Percentiles rank a stretch among this genome's conserved stretches.
These are phyloP conservation scores for Phytophthora brassicae DNA, from an alignment of 352 stramenopile species.

Conservation along the genomic window DNA sequence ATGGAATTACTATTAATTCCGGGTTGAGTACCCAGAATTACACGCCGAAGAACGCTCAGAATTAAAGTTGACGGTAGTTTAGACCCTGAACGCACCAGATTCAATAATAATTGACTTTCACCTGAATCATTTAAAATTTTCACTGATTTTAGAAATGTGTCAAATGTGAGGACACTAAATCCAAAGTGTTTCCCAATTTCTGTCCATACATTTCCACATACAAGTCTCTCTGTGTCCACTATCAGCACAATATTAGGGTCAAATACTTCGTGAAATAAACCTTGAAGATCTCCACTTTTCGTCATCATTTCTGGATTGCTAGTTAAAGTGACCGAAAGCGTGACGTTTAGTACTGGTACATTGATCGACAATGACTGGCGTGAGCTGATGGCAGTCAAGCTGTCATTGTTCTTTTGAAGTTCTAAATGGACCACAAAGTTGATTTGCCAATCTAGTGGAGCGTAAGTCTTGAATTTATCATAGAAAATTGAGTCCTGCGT, in stretches of 20 bases:
- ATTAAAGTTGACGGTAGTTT: conserved; percentile 28
- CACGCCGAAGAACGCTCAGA: conserved; percentile 28
- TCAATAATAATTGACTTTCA: conserved; percentile 28
- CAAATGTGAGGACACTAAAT: conserved; percentile 27
- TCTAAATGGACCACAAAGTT: conserved; percentile 27
- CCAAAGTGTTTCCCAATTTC: conserved; percentile 28
- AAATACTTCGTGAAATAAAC: conserved; percentile 36
- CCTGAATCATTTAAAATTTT: conserved; percentile 27
- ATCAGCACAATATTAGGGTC: conserved; percentile 38
- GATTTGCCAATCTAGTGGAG: conserved; percentile 22
- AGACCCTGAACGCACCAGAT: conserved; percentile 31
- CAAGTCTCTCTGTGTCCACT: conserved; percentile 21
- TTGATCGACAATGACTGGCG: neutral
- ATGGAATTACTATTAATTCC: neutral
- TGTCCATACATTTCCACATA: conserved; percentile 1
- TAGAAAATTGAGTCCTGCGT: conserved; percentile 15
- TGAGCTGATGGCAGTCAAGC: neutral
- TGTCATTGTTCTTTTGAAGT: neutral
- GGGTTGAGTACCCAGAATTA: conserved; percentile 19
- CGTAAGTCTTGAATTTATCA: conserved; percentile 16
- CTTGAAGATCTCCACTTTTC: conserved; percentile 7
- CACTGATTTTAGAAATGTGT: conserved; percentile 20
- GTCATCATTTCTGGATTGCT: neutral
- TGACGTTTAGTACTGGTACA: conserved; percentile 17
- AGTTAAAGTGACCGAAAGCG: neutral